Percentiles rank a stretch among this genome's conserved stretches.
Evolutionary conservation across 129 eudicot genomes (phyloP).

Genomic region (Flaveria ramosissima): DNA sequence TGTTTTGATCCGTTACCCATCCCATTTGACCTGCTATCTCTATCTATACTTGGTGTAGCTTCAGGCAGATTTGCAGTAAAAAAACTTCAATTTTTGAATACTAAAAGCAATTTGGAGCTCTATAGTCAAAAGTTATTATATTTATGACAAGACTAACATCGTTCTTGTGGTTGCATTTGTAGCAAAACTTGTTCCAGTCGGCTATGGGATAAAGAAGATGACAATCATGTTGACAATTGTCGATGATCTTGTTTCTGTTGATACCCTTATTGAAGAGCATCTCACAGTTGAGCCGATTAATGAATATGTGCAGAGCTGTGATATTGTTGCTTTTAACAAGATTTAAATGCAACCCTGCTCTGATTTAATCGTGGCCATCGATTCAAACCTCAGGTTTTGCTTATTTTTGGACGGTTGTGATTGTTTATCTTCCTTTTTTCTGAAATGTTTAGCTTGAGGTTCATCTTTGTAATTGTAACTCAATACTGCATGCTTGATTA

Average conservation of each 20-base stretch:
- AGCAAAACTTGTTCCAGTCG: slow-evolving; percentile 96
- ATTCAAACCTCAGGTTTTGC: slow-evolving; percentile 30
- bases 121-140: not conserved
- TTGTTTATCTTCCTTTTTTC: slow-evolving; percentile 1
- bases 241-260: slow-evolving; percentile 94
- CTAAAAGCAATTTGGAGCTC: not conserved
- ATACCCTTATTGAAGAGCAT: slow-evolving; percentile 72
- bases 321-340: slow-evolving; percentile 97
- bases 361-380: not conserved
- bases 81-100: not conserved
- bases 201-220: slow-evolving; percentile 94
- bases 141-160: not conserved
- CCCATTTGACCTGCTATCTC: too few species aligned
- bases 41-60: too few species aligned
- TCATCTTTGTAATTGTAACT: slow-evolving; percentile 19
- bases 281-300: slow-evolving; percentile 84
- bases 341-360: slow-evolving; percentile 47
- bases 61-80: too few species aligned
- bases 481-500: slow-evolving; percentile 16
- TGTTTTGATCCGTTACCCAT: too few species aligned
- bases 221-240: slow-evolving; percentile 90
- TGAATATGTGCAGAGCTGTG: slow-evolving; percentile 94
- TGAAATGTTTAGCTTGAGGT: slow-evolving; percentile 20
- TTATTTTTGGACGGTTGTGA: slow-evolving; percentile 10
- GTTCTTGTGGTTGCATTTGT: slow-evolving; percentile 22